A percentile compares a stretch with the other conserved stretches of the same genome.
These are phyloP conservation scores for Miamiensis avidus DNA, from an alignment of 169 alveolate genomes.

Conservation along the genomic window DNA sequence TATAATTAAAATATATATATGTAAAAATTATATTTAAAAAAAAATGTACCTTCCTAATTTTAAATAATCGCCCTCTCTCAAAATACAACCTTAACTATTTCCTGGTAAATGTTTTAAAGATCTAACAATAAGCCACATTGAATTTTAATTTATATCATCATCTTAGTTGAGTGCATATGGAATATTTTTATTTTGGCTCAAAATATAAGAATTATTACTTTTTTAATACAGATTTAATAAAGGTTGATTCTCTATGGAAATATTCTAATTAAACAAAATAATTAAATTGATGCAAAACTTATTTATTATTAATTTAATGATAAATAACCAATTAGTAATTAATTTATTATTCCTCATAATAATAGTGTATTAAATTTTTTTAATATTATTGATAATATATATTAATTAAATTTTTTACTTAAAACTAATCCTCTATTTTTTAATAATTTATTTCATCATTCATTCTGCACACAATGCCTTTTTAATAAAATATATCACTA, in stretches of 20 bases:
- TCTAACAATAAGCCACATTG: background rate
- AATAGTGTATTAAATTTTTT: constrained; percentile 14
- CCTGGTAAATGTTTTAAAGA: background rate
- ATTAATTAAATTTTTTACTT: background rate
- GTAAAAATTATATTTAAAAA: no score
- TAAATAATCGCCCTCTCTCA: constrained; percentile 20
- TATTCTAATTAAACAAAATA: background rate
- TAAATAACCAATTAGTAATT: background rate
- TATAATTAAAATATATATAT: no score
- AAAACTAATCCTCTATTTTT: background rate
- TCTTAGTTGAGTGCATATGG: background rate
- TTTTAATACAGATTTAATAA: no score
- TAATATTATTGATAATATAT: constrained; percentile 7
- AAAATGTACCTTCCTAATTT: constrained; percentile 8
- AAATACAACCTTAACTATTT: background rate
- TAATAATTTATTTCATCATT: no score
- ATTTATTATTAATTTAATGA: background rate
- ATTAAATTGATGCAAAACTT: background rate
- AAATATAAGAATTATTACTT: no score
- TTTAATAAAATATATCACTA: no score
- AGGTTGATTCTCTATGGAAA: background rate
- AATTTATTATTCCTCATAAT: no score
- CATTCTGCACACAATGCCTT: background rate
- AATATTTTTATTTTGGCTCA: no score
- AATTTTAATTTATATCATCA: background rate